Evolutionary conservation across 2,329 filamentous ascomycete species (phyloP).

Genomic region (Alternaria metachromatica): DNA sequence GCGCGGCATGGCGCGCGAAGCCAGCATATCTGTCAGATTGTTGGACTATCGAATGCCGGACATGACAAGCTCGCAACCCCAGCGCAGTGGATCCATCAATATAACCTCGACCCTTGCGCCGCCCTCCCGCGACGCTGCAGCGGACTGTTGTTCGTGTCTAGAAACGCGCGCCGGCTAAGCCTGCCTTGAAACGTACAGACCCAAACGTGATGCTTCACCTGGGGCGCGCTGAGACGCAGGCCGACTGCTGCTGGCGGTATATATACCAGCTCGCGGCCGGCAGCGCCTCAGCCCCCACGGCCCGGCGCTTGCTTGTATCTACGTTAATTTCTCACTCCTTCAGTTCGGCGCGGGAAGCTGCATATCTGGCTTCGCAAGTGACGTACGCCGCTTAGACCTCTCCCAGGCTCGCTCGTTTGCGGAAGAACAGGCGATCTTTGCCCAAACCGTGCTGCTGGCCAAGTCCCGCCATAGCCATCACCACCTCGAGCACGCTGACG

Average conservation of each 20-base stretch:
- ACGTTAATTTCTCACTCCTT: not conserved
- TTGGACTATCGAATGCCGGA: not conserved
- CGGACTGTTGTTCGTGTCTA: constrained; percentile 6
- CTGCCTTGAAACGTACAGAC: constrained; percentile 30
- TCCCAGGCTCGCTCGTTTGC: constrained; percentile 24
- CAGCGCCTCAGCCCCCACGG: constrained; percentile 13
- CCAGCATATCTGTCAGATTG: constrained; percentile 1
- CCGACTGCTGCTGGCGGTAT: not conserved
- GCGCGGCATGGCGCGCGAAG: not conserved
- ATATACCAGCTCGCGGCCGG: constrained; percentile 16
- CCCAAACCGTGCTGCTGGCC: constrained; percentile 26
- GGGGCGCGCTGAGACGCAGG: constrained; percentile 29
- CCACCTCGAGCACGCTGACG: constrained; percentile 19
- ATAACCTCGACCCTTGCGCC: constrained; percentile 6
- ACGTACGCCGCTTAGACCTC: constrained; percentile 35
- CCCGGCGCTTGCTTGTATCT: constrained; percentile 8
- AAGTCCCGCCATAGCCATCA: constrained; percentile 28
- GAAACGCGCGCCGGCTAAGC: constrained; percentile 6
- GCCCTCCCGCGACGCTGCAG: not conserved
- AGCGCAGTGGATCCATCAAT: constrained; percentile 14
- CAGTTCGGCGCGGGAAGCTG: constrained; percentile 21
- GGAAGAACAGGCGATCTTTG: constrained; percentile 36
- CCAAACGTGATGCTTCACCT: constrained; percentile 33
- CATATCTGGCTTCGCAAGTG: constrained; percentile 25
- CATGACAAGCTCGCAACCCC: constrained; percentile 17